Percentiles rank a stretch among this genome's conserved stretches.
These are phyloP conservation scores for Globisporangium radiosum DNA, from an alignment of 352 stramenopile species.

Conservation along the genomic window DNA sequence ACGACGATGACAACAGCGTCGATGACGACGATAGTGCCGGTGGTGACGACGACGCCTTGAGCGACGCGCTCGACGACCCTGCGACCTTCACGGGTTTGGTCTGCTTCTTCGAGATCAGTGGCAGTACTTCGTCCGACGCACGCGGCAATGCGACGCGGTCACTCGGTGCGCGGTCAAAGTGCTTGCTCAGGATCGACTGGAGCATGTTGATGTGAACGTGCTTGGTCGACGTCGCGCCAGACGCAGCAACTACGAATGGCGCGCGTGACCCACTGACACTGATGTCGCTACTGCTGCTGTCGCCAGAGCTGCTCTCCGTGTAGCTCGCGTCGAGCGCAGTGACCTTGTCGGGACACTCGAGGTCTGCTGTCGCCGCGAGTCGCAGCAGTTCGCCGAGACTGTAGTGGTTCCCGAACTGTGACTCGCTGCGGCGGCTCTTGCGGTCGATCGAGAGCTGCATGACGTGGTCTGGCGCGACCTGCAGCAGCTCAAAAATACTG, in stretches of 20 bases:
- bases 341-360: constrained; percentile 40
- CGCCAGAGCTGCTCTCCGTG: background rate
- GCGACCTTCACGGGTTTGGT: constrained; percentile 22
- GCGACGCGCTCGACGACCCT: constrained; percentile 11
- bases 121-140: constrained; percentile 15
- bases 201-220: constrained; percentile 28
- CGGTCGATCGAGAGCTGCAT: constrained; percentile 40
- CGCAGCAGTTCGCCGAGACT: constrained; percentile 45
- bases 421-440: constrained; percentile 10
- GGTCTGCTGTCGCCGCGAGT: constrained; percentile 42
- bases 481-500: constrained; percentile 55
- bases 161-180: constrained; percentile 31
- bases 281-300: constrained; percentile 7
- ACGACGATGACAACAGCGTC: background rate
- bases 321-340: constrained; percentile 22
- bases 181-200: constrained; percentile 41
- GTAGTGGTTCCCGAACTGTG: constrained; percentile 29
- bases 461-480: constrained; percentile 50
- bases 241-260: background rate
- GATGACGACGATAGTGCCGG: background rate
- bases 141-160: constrained; percentile 13
- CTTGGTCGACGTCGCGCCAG: constrained; percentile 8
- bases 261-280: background rate
- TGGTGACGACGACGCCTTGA: constrained; percentile 6
- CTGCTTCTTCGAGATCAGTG: constrained; percentile 28